Evolutionary conservation across 2,329 filamentous ascomycete genomes (phyloP).

Genomic region (Metarhizium humberi): DNA sequence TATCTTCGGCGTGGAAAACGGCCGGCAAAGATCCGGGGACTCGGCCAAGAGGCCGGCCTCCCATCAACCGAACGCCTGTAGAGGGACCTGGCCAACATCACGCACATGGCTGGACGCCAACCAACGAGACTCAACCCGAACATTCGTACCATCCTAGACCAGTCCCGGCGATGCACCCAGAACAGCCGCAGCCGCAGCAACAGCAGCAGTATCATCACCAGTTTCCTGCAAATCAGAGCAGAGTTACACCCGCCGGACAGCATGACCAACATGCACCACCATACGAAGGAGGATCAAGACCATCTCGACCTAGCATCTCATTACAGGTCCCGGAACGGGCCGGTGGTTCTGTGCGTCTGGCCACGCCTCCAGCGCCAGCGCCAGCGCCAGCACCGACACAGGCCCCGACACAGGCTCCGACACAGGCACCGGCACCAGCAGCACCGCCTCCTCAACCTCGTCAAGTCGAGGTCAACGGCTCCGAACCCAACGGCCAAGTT

Average conservation of each 20-base stretch:
- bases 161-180: not conserved
- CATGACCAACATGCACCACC: constrained; percentile 8
- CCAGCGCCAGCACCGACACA: constrained; percentile 17
- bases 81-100: constrained; percentile 58
- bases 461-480: not conserved
- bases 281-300: constrained; percentile 13
- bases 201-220: not conserved
- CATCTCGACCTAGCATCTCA: constrained; percentile 28
- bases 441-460: constrained; percentile 24
- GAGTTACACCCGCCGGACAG: not conserved
- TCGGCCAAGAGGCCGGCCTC: constrained; percentile 72
- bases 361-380: constrained; percentile 43
- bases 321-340: constrained; percentile 39
- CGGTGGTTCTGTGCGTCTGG: constrained; percentile 51
- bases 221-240: not conserved
- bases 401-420: constrained; percentile 10
- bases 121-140: constrained; percentile 30
- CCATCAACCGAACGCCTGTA: constrained; percentile 50
- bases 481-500: not conserved
- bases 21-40: constrained; percentile 51
- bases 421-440: constrained; percentile 25
- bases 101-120: constrained; percentile 48
- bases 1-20: constrained; percentile 83
- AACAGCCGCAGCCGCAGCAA: not conserved
- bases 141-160: constrained; percentile 16